Evolutionary conservation across 495 filamentous ascomycete species (phyloP).

Genomic region (Podospora anserina): DNA sequence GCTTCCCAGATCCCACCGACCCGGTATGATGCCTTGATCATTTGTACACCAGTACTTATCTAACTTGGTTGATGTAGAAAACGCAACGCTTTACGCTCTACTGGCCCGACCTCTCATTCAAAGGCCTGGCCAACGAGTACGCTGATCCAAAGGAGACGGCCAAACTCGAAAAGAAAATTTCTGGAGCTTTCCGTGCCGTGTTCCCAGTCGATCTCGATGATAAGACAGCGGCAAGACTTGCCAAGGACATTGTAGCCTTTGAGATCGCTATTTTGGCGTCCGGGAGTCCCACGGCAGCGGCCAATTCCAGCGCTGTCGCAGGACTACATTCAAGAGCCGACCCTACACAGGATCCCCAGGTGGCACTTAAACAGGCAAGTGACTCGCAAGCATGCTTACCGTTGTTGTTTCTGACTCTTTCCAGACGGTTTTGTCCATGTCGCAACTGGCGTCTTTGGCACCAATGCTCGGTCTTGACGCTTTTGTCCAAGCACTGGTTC

Average conservation of each 20-base stretch:
- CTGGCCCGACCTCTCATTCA: too few relatives aligned
- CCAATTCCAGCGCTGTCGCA: not conserved
- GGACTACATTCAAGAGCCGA: too few relatives aligned
- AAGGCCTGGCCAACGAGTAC: not conserved
- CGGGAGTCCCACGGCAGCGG: not conserved
- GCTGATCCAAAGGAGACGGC: not conserved
- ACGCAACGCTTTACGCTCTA: too few relatives aligned
- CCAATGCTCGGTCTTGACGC: not conserved
- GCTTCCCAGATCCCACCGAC: not conserved
- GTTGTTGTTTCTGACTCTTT: not conserved
- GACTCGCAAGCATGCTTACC: not conserved
- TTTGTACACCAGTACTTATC: too few relatives aligned
- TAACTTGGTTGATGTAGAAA: too few relatives aligned
- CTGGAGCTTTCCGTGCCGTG: not conserved
- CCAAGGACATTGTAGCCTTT: conserved; percentile 51
- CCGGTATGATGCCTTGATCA: not conserved
- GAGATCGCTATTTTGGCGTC: conserved; percentile 2
- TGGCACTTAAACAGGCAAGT: not conserved
- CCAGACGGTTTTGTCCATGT: not conserved
- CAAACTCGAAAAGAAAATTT: not conserved
- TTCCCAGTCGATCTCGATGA: conserved; percentile 29
- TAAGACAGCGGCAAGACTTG: conserved; percentile 46
- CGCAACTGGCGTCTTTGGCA: not conserved
- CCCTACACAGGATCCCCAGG: not conserved
- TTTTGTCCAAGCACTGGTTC: not conserved